Evolutionary conservation across 2,329 filamentous ascomycete species (phyloP), one percentile per base, ranked within the genome.

Genomic region (Arthrobotrys pseudoclavata): DNA sequence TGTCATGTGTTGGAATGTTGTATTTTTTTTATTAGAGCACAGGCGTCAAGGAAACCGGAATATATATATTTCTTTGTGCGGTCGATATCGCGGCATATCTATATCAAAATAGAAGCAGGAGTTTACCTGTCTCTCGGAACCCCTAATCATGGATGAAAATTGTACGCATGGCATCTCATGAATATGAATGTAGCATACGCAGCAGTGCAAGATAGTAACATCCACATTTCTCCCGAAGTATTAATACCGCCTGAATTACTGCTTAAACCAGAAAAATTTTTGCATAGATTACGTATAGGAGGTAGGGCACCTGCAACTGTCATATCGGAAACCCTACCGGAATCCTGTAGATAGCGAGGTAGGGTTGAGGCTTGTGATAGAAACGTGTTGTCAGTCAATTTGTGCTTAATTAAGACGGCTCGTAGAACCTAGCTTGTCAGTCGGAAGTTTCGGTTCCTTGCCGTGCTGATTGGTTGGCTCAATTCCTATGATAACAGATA

Each of bases 331-430:
- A 37, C 52, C 52, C 29, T 57, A 34, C 52, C n/a, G 7, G 29
- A 22, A 57, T 37, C 29, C n/a, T 29, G 29, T 34, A 22, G n/a
- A 34, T 12, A 48, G 18, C 3, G 18, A 5, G 45, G 9, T 22
- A n/a, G 48, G 12, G 13, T 34, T n/a, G 1, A 9, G 12, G 26
- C 1, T 10, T n/a, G 37, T 42, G 13, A 29, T 10, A 20, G 37
- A 64, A 71, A 64, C 57, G 68, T 71, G 68, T 71, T 71, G 68
- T 45, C 18, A 13, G 20, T 42, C 24, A 29, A 18, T 37, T 64
- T 48, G 45, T 48, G 18, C 22, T 50, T 24, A 47, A 31, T 3
- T 15, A 3, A 12, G 12, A 5, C n/a, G 34, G 7, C 26, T 24
- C 12, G 24, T 52, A 18, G 40, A 42, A 20, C 42, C 42, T 13